These are phyloP conservation scores for Tuber melanosporum DNA, from an alignment of 495 filamentous ascomycete genomes.

Conservation along the genomic window DNA sequence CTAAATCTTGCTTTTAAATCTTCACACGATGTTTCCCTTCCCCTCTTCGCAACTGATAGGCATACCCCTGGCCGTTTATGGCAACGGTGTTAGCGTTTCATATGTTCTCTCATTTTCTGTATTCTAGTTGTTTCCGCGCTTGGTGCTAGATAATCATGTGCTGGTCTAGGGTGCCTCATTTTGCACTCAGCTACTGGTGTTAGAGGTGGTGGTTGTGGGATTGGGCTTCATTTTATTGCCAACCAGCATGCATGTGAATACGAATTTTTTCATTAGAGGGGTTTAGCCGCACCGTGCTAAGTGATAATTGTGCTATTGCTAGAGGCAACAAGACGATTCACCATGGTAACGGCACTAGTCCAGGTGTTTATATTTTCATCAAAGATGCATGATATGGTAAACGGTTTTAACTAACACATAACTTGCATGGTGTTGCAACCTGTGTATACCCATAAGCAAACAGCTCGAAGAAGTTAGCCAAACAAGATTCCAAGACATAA, in stretches of 20 bases:
- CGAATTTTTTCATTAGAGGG: neutral
- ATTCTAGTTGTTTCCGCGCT: neutral
- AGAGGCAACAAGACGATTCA: no score
- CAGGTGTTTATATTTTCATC: no score
- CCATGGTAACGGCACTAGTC: no score
- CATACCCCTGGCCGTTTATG: neutral
- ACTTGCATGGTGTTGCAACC: no score
- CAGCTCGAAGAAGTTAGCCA: no score
- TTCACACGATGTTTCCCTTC: neutral
- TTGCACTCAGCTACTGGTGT: neutral
- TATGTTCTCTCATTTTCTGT: neutral
- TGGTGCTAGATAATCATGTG: conserved; percentile 1
- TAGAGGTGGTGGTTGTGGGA: neutral
- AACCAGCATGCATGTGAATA: neutral
- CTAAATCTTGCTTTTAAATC: neutral
- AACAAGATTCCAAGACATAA: no score
- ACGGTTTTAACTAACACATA: no score
- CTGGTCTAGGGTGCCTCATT: neutral
- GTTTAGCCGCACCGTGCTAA: no score
- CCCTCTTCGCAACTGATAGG: neutral
- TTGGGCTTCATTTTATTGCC: neutral
- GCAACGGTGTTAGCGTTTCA: neutral
- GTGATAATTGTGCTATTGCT: no score
- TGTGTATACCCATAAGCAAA: no score
- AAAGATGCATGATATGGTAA: no score